These are phyloP conservation scores for Buxus sempervirens DNA, from an alignment of 164 flowering plant genomes.

Conservation along the genomic window DNA sequence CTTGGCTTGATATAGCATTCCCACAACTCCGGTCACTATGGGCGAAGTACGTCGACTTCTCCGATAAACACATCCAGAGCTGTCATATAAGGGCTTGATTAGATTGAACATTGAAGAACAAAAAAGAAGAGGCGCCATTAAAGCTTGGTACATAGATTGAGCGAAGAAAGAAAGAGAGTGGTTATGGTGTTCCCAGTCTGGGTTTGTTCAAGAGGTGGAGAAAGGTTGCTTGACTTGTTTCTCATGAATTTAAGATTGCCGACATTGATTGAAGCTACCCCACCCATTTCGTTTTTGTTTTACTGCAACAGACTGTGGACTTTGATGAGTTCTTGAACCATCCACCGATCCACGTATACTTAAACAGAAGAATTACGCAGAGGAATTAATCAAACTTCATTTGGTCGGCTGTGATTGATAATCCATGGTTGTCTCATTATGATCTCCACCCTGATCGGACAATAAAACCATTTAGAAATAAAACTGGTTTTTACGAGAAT, in stretches of 20 bases:
- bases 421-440: no score
- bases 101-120: constrained; percentile 16
- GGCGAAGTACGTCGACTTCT: constrained; percentile 77
- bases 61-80: constrained; percentile 67
- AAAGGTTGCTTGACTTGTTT: no score
- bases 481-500: no score
- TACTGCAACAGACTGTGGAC: not conserved
- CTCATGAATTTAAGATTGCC: no score
- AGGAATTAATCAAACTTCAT: no score
- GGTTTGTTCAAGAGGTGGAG: not conserved
- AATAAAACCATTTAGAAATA: no score
- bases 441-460: no score
- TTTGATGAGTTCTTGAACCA: no score
- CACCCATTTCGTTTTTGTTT: not conserved
- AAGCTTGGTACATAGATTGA: constrained; percentile 11
- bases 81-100: constrained; percentile 63
- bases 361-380: no score
- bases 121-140: no score
- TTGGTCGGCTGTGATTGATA: no score
- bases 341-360: no score
- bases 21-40: constrained; percentile 71
- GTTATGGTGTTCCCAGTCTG: constrained; percentile 4
- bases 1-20: constrained; percentile 94
- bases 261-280: not conserved
- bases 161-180: not conserved